phyloP scores from a whole-genome alignment of 169 alveolate species.

The Plasmodium malariae region DNA sequence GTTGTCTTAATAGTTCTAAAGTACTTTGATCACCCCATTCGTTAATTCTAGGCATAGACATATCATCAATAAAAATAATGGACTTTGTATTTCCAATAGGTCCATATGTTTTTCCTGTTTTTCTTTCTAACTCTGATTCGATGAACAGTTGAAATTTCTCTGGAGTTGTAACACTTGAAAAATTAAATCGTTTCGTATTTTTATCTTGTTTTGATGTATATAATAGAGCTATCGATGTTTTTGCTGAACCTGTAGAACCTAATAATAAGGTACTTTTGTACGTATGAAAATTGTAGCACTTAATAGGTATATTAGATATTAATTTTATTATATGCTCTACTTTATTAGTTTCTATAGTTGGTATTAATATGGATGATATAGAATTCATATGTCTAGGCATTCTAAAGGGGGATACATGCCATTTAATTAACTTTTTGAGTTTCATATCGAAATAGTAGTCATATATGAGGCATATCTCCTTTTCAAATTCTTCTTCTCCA shows the following conservation, averaged over 20 bases:
- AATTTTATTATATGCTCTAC: constrained; percentile 91
- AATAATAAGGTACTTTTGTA: constrained; percentile 89
- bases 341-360: constrained; percentile 95
- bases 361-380: constrained; percentile 93
- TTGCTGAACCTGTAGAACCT: constrained; percentile 98
- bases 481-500: constrained; percentile 82
- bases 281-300: constrained; percentile 78
- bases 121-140: constrained; percentile 96
- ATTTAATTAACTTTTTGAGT: constrained; percentile 84
- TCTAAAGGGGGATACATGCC: constrained; percentile 91
- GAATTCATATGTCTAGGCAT: constrained; percentile 88
- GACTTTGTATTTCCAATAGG: constrained; percentile 94
- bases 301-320: constrained; percentile 86
- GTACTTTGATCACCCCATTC: constrained; percentile 98
- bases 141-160: constrained; percentile 93
- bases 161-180: constrained; percentile 96
- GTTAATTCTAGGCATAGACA: constrained; percentile 96
- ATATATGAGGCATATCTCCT: constrained; percentile 76
- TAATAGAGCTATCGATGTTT: constrained; percentile 95
- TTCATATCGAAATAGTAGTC: constrained; percentile 80
- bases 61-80: constrained; percentile 96
- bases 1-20: constrained; percentile 93
- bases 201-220: constrained; percentile 89
- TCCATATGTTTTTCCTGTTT: constrained; percentile 93
- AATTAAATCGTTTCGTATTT: constrained; percentile 94